Conservation (phyloP, 1,284 basidiomycete genomes). For the Tilletia indica region DNA sequence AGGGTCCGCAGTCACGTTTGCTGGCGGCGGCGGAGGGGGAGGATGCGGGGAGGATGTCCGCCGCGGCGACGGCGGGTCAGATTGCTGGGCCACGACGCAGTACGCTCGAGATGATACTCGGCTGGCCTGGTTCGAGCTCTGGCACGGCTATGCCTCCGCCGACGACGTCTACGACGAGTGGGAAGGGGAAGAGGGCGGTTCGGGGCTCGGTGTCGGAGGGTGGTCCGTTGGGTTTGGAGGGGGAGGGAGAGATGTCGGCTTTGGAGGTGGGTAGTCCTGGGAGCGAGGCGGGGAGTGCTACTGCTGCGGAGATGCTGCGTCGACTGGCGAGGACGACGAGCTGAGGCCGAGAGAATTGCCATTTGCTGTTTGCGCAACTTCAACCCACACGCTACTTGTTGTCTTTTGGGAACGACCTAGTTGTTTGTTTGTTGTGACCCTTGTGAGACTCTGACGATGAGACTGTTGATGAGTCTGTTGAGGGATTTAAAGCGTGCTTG, state of each 20-base stretch:
- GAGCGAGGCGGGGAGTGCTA: slow-evolving; percentile 13
- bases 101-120: slow-evolving; percentile 9
- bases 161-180: neutral
- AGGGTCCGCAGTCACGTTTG: neutral
- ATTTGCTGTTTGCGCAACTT: too few relatives aligned
- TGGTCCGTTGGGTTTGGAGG: neutral
- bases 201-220: slow-evolving; percentile 13
- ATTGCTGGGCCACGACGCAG: neutral
- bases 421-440: too few relatives aligned
- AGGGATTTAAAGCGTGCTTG: too few relatives aligned
- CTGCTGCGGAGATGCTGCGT: slow-evolving; percentile 16
- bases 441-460: too few relatives aligned
- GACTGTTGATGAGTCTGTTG: too few relatives aligned
- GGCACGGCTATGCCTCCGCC: neutral
- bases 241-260: neutral
- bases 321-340: slow-evolving; percentile 4
- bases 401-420: too few relatives aligned
- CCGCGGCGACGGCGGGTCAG: neutral
- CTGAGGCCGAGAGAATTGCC: neutral
- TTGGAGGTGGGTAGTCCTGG: slow-evolving; percentile 7
- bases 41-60: neutral
- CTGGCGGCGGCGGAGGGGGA: neutral
- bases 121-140: neutral
- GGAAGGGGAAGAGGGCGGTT: neutral
- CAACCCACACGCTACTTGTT: too few relatives aligned